Evolutionary conservation across 768 basidiomycete species (phyloP).

Genomic region (Clavaria fumosa): DNA sequence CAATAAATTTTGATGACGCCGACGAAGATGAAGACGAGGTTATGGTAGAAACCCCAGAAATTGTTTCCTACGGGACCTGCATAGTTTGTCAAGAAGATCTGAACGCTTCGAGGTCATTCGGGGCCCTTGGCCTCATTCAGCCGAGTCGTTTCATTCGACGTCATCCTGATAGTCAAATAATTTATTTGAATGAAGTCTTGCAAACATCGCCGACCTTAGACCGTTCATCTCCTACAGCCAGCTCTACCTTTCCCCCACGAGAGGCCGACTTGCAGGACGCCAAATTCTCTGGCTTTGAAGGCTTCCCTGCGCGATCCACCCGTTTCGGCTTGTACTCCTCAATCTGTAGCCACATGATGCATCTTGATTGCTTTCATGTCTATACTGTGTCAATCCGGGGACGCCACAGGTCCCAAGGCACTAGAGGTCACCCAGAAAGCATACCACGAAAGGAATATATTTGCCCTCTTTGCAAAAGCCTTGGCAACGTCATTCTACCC

Average conservation of each 20-base stretch:
- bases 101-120: conserved; percentile 57
- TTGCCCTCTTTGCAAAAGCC: conserved; percentile 92
- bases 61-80: conserved; percentile 71
- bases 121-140: conserved; percentile 74
- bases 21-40: conserved; percentile 61
- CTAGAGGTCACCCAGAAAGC: conserved; percentile 87
- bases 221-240: conserved; percentile 19
- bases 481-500: conserved; percentile 89
- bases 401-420: conserved; percentile 77
- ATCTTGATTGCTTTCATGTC: conserved; percentile 82
- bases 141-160: conserved; percentile 73
- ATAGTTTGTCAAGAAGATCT: conserved; percentile 98
- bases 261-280: conserved; percentile 34
- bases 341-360: conserved; percentile 95
- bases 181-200: conserved; percentile 61
- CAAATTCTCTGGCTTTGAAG: conserved; percentile 43
- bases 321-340: conserved; percentile 80
- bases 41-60: conserved; percentile 31
- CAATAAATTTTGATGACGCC: conserved; percentile 58
- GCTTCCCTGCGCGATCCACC: conserved; percentile 53
- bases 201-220: conserved; percentile 53
- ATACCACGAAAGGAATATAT: conserved; percentile 91
- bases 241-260: conserved; percentile 32
- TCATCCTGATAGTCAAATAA: conserved; percentile 51
- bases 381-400: conserved; percentile 79